These are phyloP conservation scores for Metschnikowia hibisci DNA, from an alignment of 805 yeast genomes.

Conservation along the genomic window DNA sequence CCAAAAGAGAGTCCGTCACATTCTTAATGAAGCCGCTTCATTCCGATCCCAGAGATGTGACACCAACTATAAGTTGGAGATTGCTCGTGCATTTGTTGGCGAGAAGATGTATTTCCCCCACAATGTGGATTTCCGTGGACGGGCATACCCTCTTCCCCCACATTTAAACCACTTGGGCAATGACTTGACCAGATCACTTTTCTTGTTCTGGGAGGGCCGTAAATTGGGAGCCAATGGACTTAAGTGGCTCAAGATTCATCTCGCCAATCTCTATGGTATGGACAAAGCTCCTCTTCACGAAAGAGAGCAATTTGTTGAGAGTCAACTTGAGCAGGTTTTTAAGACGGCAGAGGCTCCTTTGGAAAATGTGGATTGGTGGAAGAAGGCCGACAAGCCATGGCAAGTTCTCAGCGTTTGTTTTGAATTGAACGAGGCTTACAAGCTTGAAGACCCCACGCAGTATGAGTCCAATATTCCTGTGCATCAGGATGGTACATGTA, in stretches of 20 bases:
- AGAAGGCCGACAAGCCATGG: conserved; percentile 77
- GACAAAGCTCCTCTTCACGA: conserved; percentile 69
- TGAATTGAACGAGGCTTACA: conserved; percentile 60
- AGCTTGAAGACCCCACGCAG: conserved; percentile 59
- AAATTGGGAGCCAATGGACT: conserved; percentile 61
- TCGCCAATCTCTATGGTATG: conserved; percentile 69
- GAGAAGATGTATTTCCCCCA: conserved; percentile 77
- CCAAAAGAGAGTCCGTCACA: conserved; percentile 54
- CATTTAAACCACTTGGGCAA: conserved; percentile 79
- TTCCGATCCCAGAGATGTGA: conserved; percentile 89
- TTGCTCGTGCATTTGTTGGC: conserved; percentile 86
- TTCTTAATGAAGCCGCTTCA: conserved; percentile 58
- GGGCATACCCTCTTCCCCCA: conserved; percentile 79
- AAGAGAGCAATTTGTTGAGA: conserved; percentile 56
- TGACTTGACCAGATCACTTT: conserved; percentile 69
- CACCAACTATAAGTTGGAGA: conserved; percentile 86
- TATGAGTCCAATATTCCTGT: conserved; percentile 70
- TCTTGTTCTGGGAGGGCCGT: conserved; percentile 75
- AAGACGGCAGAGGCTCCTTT: conserved; percentile 64
- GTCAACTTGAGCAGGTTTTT: conserved; percentile 49
- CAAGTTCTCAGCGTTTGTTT: conserved; percentile 69
- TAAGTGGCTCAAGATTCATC: conserved; percentile 71
- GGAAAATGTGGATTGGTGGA: conserved; percentile 61
- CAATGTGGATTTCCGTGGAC: conserved; percentile 76
- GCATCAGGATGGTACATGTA: conserved; percentile 86